Base-by-base conservation (phyloP, 371 early-diverging fungal genomes). In the Gilbertella persicaria region DNA sequence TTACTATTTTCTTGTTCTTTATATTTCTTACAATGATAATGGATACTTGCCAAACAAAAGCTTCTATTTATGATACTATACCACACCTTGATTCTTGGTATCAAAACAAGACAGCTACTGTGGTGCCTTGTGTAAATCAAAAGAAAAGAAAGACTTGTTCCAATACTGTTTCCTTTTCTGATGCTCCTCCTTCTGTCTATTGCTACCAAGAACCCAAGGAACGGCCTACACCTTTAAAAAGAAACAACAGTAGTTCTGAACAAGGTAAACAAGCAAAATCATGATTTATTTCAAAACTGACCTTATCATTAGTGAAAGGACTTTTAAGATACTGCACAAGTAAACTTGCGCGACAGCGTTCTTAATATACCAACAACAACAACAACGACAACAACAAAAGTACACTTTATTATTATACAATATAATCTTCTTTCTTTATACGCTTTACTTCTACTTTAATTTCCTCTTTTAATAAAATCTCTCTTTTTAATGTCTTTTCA, bases 41-140 rank as follows among this genome's bases (percentile, higher is more conserved):
- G 14, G 30, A 48, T 35, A 20, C 17, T 14, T 54, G 24, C 16
- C 50, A 25, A 38, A 46, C 13, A 38, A 55, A 49, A 55, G 24
- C 46, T 28, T 67, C 60, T 12, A 13, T 72, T 5, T 70, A 68
- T 44, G 75, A 74, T 37, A 55, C 52, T 16, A 46, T 71, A 8
- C 75, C 75, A 6, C 36, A 47, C 4, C 55, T 74, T 4, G 69
- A 71, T 25, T 55, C 61, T 7, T 74, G 75, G 75, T 74, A 74
- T 37, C 43, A 49, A 43, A 24, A 12, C 7, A 45, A 58, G 14
- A 14, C 25, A 16, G 43, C 45, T 23, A 10, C 46, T 28, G 38
- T 47, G 9, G 43, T 36, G 36, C 46, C 57, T 30, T 51, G 45
- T 24, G 38, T 20, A 46, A 20, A 17, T 20, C 28, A 16, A 19